A percentile compares a stretch with the other conserved stretches of the same genome.
Conservation (phyloP, 768 basidiomycete species). For the Boletus tylopilopsis region DNA sequence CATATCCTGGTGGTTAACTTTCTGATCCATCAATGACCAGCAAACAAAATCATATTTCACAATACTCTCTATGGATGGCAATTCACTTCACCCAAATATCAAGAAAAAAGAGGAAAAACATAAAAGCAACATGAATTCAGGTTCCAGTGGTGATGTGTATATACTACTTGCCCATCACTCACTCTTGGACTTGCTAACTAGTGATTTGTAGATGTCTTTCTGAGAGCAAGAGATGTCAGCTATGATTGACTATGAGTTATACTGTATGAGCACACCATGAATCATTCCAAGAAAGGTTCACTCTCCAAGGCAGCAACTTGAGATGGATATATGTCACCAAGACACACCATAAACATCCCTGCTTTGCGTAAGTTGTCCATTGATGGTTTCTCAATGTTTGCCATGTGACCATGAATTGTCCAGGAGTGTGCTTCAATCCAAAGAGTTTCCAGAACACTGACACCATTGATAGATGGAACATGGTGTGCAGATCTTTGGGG, state of each 20-base stretch:
- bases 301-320: neutral
- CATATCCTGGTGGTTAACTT: too few relatives aligned
- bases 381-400: neutral
- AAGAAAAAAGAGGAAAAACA: too few relatives aligned
- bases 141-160: too few relatives aligned
- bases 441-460: neutral
- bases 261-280: neutral
- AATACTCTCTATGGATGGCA: too few relatives aligned
- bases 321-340: neutral
- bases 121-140: too few relatives aligned
- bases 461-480: neutral
- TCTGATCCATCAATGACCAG: too few relatives aligned
- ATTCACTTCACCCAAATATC: too few relatives aligned
- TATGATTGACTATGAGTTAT: neutral
- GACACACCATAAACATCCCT: neutral
- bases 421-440: neutral
- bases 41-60: too few relatives aligned
- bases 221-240: too few relatives aligned
- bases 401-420: neutral
- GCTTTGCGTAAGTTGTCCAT: neutral
- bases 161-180: too few relatives aligned
- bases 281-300: neutral
- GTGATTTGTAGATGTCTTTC: too few relatives aligned
- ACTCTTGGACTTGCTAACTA: too few relatives aligned
- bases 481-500: neutral